These are phyloP conservation scores for Sonneratia caseolaris DNA, from an alignment of 345 rosid species.

Conservation along the genomic window DNA sequence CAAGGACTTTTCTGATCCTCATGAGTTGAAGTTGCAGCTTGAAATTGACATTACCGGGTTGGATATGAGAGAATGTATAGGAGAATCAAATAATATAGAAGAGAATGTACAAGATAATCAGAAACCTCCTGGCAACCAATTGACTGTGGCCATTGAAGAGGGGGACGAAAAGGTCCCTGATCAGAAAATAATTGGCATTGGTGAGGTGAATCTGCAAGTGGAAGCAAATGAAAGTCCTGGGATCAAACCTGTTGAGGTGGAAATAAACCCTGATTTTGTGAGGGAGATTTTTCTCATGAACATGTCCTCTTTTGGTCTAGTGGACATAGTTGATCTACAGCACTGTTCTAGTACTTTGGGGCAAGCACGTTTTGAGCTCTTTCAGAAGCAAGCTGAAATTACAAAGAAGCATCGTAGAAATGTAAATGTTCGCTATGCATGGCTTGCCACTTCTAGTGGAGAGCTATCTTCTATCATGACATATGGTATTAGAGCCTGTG, in stretches of 20 bases:
- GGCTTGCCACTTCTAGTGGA: conserved; percentile 72
- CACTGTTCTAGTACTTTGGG: conserved; percentile 34
- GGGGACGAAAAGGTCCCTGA: conserved; percentile 28
- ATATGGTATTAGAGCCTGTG: conserved; percentile 57
- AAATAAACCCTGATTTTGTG: conserved; percentile 33
- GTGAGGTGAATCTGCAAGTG: conserved; percentile 20
- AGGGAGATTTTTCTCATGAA: conserved; percentile 43
- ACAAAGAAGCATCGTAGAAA: conserved; percentile 55
- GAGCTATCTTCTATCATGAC: conserved; percentile 29
- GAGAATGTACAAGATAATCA: conserved; percentile 26
- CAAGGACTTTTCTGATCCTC: conserved; percentile 23
- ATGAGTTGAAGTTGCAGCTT: conserved; percentile 67
- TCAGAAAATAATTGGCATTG: conserved; percentile 31
- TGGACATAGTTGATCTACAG: conserved; percentile 32
- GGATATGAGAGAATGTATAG: conserved; percentile 55
- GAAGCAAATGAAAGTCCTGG: conserved; percentile 6
- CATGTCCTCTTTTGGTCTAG: conserved; percentile 31
- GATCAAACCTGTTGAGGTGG: conserved; percentile 10
- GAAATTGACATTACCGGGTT: conserved; percentile 62
- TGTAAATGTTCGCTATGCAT: conserved; percentile 69
- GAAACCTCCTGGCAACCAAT: conserved; percentile 14
- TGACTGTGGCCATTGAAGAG: conserved; percentile 35
- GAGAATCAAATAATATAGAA: conserved; percentile 50
- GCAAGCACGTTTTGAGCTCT: conserved; percentile 57
- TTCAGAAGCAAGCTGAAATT: conserved; percentile 69